These are phyloP conservation scores for Talaromyces islandicus DNA, from an alignment of 2,329 filamentous ascomycete species.

Conservation along the genomic window DNA sequence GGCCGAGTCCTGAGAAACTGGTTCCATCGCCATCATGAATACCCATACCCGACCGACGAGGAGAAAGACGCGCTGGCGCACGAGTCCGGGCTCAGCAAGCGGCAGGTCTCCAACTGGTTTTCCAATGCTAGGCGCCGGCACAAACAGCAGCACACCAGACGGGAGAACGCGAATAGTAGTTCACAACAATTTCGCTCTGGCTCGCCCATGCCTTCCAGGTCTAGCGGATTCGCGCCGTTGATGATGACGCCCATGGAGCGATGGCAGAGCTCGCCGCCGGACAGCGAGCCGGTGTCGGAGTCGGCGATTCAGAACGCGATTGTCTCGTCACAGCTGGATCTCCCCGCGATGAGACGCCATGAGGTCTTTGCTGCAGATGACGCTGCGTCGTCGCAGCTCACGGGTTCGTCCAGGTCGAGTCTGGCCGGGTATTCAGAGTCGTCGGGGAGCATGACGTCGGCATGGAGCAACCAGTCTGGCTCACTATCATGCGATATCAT, in stretches of 20 bases:
- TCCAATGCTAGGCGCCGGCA: conserved; percentile 47
- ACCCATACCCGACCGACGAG: conserved; percentile 45
- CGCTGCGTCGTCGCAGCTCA: conserved; percentile 20
- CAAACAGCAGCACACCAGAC: conserved; percentile 28
- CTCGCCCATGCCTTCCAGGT: conserved; percentile 37
- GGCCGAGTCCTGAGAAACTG: conserved; percentile 39
- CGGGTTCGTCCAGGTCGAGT: conserved; percentile 24
- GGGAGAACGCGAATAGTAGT: conserved; percentile 10
- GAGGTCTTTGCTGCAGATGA: conserved; percentile 23
- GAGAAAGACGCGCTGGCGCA: conserved; percentile 37
- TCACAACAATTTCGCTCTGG: conserved; percentile 23
- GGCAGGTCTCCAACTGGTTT: conserved; percentile 47
- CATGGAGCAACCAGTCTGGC: conserved; percentile 29
- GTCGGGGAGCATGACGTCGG: conserved; percentile 25
- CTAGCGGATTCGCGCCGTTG: conserved; percentile 20
- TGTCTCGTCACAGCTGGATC: conserved; percentile 1
- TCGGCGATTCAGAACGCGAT: conserved; percentile 35
- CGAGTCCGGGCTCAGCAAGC: conserved; percentile 42
- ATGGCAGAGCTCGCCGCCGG: conserved; percentile 40
- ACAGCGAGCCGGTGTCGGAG: conserved; percentile 39
- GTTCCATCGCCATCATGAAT: conserved; percentile 41
- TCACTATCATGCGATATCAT: conserved; percentile 8
- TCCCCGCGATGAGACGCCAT: conserved; percentile 7
- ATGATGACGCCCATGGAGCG: conserved; percentile 44
- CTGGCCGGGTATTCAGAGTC: conserved; percentile 25